Evolutionary conservation across 2,329 filamentous ascomycete genomes (phyloP), one percentile per base, ranked within the genome.

Genomic region (Sarocladium strictum): DNA sequence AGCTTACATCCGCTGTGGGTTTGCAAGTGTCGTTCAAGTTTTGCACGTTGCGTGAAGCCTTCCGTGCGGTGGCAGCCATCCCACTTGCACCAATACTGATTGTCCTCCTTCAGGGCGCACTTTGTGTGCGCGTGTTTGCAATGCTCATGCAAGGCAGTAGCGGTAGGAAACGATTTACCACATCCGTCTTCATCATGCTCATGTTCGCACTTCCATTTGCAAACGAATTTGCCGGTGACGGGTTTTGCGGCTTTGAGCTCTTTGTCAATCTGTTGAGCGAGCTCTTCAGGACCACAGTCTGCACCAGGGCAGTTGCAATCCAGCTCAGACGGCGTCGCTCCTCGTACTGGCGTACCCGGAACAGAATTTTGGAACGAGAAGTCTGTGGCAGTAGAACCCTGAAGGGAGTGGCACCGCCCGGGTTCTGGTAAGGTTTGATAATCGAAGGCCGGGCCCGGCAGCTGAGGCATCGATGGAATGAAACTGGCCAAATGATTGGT

Each of bases 1-100:
- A 47, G 72, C 81, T 72, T 69, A 84, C 81, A 80, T 53, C 81
- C 81, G 15, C 83, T 86, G 63, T 87, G 84, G 2, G 79, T 82
- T 60, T 85, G 81, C 66, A 86, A 76, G 61, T 87, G 84, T 43
- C 84, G 73, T 59, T 85, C 82, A 17, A 86, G 72, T 63, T 87
- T 86, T 64, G 80, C 83, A 61, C 80, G 75, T 61, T 84, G 81
- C 2, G 73, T 74, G 58, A 85, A 85, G 15, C 76, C 75, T 5
- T 72, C 75, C 3, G 76, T 69, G 33, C 82, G 77, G 32, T 69
- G 70, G 64, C 84, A 87, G 40, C 72, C 74, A 14, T 73, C 66
- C 83, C 83, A 86, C 38, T 68, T 69, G 61, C 81, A 84, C n/a
- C 68, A 64, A 14, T 55, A 52, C 26, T 68, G 65, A 2, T 65